Conservation (phyloP, 768 basidiomycete genomes). For the Leccinum arenicola region DNA sequence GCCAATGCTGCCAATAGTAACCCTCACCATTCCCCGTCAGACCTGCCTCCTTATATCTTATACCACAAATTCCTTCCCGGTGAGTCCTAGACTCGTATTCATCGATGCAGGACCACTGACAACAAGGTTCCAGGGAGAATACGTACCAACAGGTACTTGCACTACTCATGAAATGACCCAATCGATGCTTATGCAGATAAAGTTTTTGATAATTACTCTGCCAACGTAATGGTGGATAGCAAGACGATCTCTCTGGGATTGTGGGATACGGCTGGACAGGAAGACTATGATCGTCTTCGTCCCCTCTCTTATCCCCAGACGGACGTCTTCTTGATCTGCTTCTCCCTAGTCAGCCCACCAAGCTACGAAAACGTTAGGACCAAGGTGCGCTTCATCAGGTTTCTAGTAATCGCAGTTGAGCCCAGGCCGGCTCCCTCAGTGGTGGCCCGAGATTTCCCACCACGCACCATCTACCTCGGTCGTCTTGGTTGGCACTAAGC, state of each 20-base stretch:
- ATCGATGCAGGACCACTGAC: conserved; percentile 19
- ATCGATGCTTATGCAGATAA: conserved; percentile 15
- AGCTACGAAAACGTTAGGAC: conserved; percentile 99
- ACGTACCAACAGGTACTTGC: conserved; percentile 84
- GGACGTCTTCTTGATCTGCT: conserved; percentile 99
- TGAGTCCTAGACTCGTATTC: conserved; percentile 40
- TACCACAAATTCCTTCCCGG: conserved; percentile 97
- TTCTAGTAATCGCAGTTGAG: conserved; percentile 1
- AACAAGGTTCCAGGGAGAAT: conserved; percentile 69
- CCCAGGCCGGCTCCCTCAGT: conserved; percentile 44
- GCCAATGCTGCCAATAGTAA: neutral
- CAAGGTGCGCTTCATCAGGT: conserved; percentile 57
- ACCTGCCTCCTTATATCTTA: conserved; percentile 99
- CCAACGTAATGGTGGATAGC: conserved; percentile 98
- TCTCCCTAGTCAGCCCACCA: conserved; percentile 96
- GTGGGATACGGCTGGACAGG: conserved; percentile 99
- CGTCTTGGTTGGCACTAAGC: conserved; percentile 94
- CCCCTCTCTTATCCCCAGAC: conserved; percentile 99
- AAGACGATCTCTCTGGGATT: conserved; percentile 97
- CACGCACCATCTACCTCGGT: conserved; percentile 94
- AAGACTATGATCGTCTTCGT: conserved; percentile 97
- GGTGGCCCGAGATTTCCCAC: conserved; percentile 96
- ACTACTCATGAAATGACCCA: neutral
- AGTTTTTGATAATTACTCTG: conserved; percentile 99
- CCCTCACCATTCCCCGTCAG: conserved; percentile 41